phyloP scores from a whole-genome alignment of 345 rosid species.

The Salix purpurea region DNA sequence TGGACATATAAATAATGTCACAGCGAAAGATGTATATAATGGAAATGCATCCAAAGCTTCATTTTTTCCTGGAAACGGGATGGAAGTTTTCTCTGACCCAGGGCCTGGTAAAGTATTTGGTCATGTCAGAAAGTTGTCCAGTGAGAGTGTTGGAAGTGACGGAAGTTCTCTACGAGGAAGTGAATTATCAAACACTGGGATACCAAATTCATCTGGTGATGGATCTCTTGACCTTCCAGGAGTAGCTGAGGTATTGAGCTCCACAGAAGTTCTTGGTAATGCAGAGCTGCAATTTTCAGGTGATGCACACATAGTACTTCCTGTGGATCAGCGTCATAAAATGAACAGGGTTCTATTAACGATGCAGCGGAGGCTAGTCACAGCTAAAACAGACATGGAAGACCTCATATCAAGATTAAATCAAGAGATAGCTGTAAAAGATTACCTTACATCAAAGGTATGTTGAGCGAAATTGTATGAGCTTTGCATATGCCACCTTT shows the following conservation, averaged over 20 bases:
- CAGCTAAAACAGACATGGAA: conserved; percentile 95
- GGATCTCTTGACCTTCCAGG: conserved; percentile 53
- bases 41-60: conserved; percentile 54
- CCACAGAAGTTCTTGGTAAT: conserved; percentile 38
- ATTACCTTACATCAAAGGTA: conserved; percentile 86
- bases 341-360: conserved; percentile 68
- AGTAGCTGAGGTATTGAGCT: conserved; percentile 43
- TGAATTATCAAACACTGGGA: conserved; percentile 57
- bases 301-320: conserved; percentile 65
- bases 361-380: conserved; percentile 71
- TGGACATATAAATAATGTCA: conserved; percentile 43
- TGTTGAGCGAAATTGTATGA: background rate
- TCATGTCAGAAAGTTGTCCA: conserved; percentile 64
- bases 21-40: conserved; percentile 43
- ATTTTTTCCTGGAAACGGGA: conserved; percentile 45
- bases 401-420: conserved; percentile 85
- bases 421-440: conserved; percentile 87
- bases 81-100: conserved; percentile 58
- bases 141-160: conserved; percentile 71
- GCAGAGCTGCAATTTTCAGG: conserved; percentile 38
- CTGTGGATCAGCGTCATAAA: conserved; percentile 75
- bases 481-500: background rate
- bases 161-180: conserved; percentile 61
- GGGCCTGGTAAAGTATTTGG: conserved; percentile 45
- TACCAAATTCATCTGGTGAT: conserved; percentile 54